phyloP scores from a whole-genome alignment of 345 rosid species.

The Microthlaspi erraticum region DNA sequence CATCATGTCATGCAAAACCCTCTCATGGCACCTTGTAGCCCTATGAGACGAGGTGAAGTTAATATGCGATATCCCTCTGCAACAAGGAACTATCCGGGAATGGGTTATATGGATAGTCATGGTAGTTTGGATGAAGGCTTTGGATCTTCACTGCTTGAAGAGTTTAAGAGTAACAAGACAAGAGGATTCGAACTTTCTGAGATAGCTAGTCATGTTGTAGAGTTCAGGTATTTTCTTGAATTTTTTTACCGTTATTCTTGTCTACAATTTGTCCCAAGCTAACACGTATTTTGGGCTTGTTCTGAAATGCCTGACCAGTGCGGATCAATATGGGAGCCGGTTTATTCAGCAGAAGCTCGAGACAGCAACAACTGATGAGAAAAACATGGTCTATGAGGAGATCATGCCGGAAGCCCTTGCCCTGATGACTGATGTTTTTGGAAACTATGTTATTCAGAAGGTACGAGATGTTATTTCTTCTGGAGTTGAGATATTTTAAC shows the following conservation, averaged over 20 bases:
- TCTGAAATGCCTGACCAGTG: slow-evolving; percentile 45
- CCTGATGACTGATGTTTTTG: slow-evolving; percentile 93
- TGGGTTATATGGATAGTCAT: slow-evolving; percentile 61
- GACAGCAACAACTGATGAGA: slow-evolving; percentile 80
- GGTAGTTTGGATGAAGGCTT: slow-evolving; percentile 56
- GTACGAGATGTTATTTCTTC: slow-evolving; percentile 42
- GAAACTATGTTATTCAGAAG: slow-evolving; percentile 95
- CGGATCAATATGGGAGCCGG: slow-evolving; percentile 91
- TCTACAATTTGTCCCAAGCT: background rate
- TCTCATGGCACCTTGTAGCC: slow-evolving; percentile 61
- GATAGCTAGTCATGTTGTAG: slow-evolving; percentile 73
- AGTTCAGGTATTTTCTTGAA: slow-evolving; percentile 59
- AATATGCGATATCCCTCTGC: slow-evolving; percentile 59
- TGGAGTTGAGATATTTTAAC: background rate
- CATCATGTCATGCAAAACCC: slow-evolving; percentile 61
- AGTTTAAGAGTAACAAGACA: slow-evolving; percentile 73
- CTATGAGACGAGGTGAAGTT: slow-evolving; percentile 57
- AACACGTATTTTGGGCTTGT: background rate
- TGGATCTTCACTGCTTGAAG: slow-evolving; percentile 71
- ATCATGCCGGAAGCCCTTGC: slow-evolving; percentile 82
- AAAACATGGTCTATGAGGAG: slow-evolving; percentile 82
- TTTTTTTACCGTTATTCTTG: background rate
- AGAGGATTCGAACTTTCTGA: slow-evolving; percentile 71
- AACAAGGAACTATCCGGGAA: slow-evolving; percentile 58
- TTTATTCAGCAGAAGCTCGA: slow-evolving; percentile 96